Percentiles rank a stretch among this genome's conserved stretches.
Conservation (phyloP, 192 early-diverging fungal species). For the Coemansia sp. region DNA sequence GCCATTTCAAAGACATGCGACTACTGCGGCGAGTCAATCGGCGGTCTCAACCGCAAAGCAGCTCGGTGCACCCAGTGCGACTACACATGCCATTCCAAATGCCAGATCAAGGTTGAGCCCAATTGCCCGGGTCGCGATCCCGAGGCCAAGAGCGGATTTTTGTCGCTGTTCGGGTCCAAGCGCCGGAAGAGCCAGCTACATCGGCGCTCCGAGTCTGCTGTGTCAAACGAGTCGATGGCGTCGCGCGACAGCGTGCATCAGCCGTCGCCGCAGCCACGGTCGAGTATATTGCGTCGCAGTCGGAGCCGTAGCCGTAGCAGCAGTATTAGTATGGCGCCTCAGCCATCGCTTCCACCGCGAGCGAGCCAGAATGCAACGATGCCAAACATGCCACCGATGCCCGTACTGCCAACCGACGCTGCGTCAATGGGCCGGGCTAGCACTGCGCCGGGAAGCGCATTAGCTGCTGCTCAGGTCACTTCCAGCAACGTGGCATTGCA, state of each 20-base stretch:
- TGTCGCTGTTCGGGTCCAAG: conserved; percentile 39
- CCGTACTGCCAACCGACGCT: neutral
- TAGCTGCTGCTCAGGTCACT: conserved; percentile 3
- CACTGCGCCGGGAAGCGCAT: conserved; percentile 10
- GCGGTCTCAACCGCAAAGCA: conserved; percentile 44
- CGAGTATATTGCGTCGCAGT: neutral
- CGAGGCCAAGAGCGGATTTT: conserved; percentile 35
- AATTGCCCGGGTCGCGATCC: conserved; percentile 37
- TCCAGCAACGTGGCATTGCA: neutral
- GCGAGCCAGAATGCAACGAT: neutral
- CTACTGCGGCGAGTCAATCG: conserved; percentile 50
- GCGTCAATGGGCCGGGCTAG: conserved; percentile 8
- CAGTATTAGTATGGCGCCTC: conserved; percentile 7
- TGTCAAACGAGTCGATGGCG: conserved; percentile 14
- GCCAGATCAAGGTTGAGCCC: conserved; percentile 50
- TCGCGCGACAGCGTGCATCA: conserved; percentile 2
- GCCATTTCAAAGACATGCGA: conserved; percentile 48
- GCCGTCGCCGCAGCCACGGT: neutral
- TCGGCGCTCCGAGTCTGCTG: conserved; percentile 24
- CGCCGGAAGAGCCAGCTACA: conserved; percentile 19
- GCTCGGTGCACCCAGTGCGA: conserved; percentile 38
- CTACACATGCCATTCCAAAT: conserved; percentile 47
- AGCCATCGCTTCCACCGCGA: conserved; percentile 1
- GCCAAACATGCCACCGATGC: neutral
- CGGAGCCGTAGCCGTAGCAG: conserved; percentile 1